Evolutionary conservation across 345 rosid species (phyloP).

Genomic region (Hypericum perforatum): DNA sequence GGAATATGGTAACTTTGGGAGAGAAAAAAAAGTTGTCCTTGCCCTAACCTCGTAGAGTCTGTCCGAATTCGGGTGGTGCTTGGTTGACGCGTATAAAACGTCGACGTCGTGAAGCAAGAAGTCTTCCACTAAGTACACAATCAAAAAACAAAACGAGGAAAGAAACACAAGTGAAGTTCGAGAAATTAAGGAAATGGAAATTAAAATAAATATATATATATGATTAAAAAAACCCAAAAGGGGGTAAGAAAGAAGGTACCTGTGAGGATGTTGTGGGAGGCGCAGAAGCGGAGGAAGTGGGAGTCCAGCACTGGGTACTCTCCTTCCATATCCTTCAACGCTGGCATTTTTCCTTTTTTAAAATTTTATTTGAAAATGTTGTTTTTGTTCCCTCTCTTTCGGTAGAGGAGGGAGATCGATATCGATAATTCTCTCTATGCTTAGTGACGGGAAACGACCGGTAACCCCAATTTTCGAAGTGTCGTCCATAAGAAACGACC

Average conservation of each 20-base stretch:
- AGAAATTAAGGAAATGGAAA: background rate
- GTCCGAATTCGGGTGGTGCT: too few relatives aligned
- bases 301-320: slow-evolving; percentile 41
- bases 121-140: background rate
- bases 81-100: background rate
- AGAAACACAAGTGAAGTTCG: background rate
- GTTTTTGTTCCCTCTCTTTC: too few relatives aligned
- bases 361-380: too few relatives aligned
- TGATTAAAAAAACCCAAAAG: background rate
- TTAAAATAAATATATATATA: background rate
- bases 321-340: slow-evolving; percentile 39
- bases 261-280: slow-evolving; percentile 47
- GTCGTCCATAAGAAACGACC: too few relatives aligned
- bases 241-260: slow-evolving; percentile 17
- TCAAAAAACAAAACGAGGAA: background rate
- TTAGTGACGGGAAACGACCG: too few relatives aligned
- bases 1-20: too few relatives aligned
- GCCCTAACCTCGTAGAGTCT: too few relatives aligned
- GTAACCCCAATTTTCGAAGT: too few relatives aligned
- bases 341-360: slow-evolving; percentile 31
- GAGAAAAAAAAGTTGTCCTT: too few relatives aligned
- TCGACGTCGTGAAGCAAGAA: background rate
- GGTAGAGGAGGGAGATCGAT: too few relatives aligned
- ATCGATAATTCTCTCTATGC: too few relatives aligned
- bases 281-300: slow-evolving; percentile 48